Evolutionary conservation across 495 filamentous ascomycete species (phyloP).

Genomic region (Lindgomyces ingoldianus): DNA sequence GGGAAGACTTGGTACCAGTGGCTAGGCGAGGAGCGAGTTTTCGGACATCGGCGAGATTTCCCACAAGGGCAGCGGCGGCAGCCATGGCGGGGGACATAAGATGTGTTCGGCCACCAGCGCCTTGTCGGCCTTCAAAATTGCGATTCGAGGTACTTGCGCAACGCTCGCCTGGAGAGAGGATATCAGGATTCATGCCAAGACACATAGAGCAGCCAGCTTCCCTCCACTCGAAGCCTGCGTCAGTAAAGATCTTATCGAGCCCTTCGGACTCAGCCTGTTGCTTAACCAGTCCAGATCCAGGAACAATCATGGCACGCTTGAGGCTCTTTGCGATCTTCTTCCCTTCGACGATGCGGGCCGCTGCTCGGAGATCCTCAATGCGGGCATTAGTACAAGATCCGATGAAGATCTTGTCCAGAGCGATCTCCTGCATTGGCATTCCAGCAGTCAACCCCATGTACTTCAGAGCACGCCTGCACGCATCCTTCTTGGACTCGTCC

Average conservation of each 20-base stretch:
- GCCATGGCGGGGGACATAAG: conserved; percentile 98
- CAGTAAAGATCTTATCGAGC: conserved; percentile 85
- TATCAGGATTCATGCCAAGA: conserved; percentile 98
- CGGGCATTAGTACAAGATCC: conserved; percentile 97
- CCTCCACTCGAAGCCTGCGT: conserved; percentile 96
- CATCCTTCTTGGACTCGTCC: conserved; percentile 72
- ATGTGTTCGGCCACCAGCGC: conserved; percentile 89
- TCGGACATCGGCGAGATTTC: conserved; percentile 88
- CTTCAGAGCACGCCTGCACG: conserved; percentile 78
- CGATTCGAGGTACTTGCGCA: conserved; percentile 96
- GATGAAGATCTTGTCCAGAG: conserved; percentile 94
- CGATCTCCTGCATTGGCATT: conserved; percentile 86
- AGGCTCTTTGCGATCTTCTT: conserved; percentile 82
- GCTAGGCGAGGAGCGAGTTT: conserved; percentile 62
- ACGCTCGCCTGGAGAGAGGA: conserved; percentile 88
- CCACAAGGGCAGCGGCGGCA: conserved; percentile 83
- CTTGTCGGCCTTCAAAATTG: conserved; percentile 97
- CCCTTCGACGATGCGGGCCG: conserved; percentile 81
- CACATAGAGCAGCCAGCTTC: conserved; percentile 99
- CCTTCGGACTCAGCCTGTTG: conserved; percentile 88
- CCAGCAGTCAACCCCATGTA: conserved; percentile 93
- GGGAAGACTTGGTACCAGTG: conserved; percentile 50
- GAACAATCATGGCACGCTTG: conserved; percentile 93
- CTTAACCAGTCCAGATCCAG: conserved; percentile 93
- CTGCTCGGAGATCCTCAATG: conserved; percentile 92